Conservation (phyloP, 2,329 filamentous ascomycete genomes). For the Drechslerella stenobrocha region DNA sequence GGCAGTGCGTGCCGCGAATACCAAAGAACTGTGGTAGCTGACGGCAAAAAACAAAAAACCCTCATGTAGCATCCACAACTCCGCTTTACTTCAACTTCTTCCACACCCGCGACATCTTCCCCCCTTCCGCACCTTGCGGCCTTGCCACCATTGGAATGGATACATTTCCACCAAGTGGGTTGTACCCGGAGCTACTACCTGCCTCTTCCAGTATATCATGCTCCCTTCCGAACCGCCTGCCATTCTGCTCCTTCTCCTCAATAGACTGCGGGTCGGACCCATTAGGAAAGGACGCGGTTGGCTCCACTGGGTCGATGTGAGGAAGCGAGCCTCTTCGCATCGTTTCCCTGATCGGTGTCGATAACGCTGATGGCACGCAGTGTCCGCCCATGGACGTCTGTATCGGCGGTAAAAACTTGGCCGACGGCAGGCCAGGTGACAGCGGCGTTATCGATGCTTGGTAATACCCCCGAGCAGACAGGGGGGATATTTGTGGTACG, state of each 20-base stretch:
- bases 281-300: conserved; percentile 34
- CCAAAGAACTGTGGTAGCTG: too few species aligned
- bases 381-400: conserved; percentile 28
- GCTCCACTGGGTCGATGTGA: conserved; percentile 21
- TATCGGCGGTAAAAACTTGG: conserved; percentile 40
- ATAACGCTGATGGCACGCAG: conserved; percentile 1
- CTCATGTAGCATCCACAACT: not conserved
- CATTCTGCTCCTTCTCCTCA: conserved; percentile 4
- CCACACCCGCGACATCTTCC: conserved; percentile 45
- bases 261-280: not conserved
- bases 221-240: conserved; percentile 27
- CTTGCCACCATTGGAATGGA: conserved; percentile 25
- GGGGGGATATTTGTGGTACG: conserved; percentile 26
- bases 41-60: conserved; percentile 10
- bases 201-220: conserved; percentile 29
- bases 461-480: conserved; percentile 22
- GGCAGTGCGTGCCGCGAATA: too few species aligned
- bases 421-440: conserved; percentile 40
- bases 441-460: conserved; percentile 37
- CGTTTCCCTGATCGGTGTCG: conserved; percentile 31
- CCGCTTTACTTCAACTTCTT: conserved; percentile 34
- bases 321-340: conserved; percentile 21
- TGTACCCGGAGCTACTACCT: conserved; percentile 19
- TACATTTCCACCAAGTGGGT: conserved; percentile 38
- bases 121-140: conserved; percentile 6